Base-by-base conservation (phyloP, 345 rosid species). In the Gossypium stocksii region DNA sequence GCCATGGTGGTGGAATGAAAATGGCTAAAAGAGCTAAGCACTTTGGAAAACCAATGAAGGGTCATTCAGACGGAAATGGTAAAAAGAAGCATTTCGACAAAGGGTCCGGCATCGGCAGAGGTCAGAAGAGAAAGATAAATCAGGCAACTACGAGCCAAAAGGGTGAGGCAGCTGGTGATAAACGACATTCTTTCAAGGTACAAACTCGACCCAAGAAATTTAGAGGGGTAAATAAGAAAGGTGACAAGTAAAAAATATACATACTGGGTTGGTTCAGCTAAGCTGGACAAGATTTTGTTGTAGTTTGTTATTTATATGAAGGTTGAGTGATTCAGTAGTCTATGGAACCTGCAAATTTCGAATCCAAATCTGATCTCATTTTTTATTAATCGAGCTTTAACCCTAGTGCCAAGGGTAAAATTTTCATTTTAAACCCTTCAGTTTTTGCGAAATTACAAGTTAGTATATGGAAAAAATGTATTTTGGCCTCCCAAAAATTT, bases 111-210 rank as follows among this genome's bases (percentile, higher is more conserved):
- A 57, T 15, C 15, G 34, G 27, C 16, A 41, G 58, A 44, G 77
- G 70, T 27, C 60, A 62, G 62, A 83, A 77, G 46, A 76, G 79
- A 56, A 72, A 61, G 60, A 66, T 48, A 54, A 76, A 74, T 38
- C 70, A 56, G 52, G 29, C 58, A 9, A 64, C 16, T 48, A 64
- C 0, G 27, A 45, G 63, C 71, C 75, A 76, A 71, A 38, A 45
- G 34, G 72, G 19, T 0, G 20, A 58, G 63, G 49, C 76, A 15
- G 45, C 27, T 48, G 45, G 48, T 59, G 27, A 16, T n/a, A 74
- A 52, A 68, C 66, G 53, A 72, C 66, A 58, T 52, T 57, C 59
- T 17, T 75, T 74, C 62, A 68, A 72, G 66, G 44, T 27, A 49
- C 15, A 16, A 43, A 71, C 25, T 29, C 72, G n/a, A 56, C 22